phyloP scores from a whole-genome alignment of 2,329 filamentous ascomycete genomes.

The Coniochaeta sp. region DNA sequence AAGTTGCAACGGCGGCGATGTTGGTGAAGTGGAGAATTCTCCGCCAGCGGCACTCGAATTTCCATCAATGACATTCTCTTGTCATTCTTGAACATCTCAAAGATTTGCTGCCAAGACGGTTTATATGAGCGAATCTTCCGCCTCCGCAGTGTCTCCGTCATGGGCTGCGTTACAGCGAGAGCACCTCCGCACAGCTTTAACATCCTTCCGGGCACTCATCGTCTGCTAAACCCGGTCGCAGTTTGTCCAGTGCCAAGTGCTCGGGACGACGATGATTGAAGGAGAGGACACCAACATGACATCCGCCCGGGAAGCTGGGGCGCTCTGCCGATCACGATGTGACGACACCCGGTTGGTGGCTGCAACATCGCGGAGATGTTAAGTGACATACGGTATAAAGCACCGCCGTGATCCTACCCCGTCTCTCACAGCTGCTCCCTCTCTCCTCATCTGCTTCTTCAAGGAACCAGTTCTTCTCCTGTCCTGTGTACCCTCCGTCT shows the following conservation, averaged over 20 bases:
- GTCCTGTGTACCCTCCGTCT: conserved; percentile 31
- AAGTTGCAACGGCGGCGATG: background rate
- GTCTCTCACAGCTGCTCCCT: background rate
- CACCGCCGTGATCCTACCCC: background rate
- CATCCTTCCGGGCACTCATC: background rate
- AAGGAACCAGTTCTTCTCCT: background rate
- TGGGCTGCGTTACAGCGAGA: no score
- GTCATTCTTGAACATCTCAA: background rate
- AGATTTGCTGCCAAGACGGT: background rate
- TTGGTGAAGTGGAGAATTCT: background rate
- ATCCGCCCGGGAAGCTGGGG: background rate
- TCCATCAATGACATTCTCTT: background rate
- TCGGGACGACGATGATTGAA: background rate
- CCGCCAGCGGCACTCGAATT: background rate
- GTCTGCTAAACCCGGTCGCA: background rate
- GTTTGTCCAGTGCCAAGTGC: background rate
- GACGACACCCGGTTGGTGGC: background rate
- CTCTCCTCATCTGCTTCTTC: background rate
- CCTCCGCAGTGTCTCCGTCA: no score
- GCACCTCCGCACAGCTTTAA: background rate
- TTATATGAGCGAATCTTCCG: background rate
- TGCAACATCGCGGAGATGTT: background rate
- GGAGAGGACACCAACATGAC: background rate
- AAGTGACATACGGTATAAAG: background rate
- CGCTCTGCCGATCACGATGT: background rate